phyloP scores from a whole-genome alignment of 2,329 filamentous ascomycete species.

The Elsinoe arachidis region DNA sequence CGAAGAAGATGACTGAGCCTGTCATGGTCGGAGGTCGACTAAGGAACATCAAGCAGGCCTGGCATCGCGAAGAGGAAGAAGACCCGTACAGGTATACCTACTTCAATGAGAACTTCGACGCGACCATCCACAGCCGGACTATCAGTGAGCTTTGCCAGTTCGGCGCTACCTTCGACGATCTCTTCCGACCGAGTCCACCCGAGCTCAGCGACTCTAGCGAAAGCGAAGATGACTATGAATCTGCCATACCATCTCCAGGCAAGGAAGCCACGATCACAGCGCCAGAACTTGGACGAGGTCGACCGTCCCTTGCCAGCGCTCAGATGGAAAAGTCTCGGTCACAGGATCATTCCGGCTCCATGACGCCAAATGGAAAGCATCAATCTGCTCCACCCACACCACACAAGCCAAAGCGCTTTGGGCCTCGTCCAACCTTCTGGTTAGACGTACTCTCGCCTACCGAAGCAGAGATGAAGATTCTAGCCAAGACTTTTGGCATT shows the following conservation, averaged over 20 bases:
- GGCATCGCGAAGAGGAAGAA: constrained; percentile 84
- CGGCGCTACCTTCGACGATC: constrained; percentile 71
- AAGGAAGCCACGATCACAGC: neutral
- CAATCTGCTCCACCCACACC: constrained; percentile 16
- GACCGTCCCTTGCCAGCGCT: constrained; percentile 3
- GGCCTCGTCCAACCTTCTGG: constrained; percentile 92
- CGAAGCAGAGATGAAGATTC: constrained; percentile 88
- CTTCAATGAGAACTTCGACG: constrained; percentile 95
- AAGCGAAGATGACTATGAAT: constrained; percentile 55
- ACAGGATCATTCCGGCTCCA: constrained; percentile 28
- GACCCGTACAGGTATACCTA: constrained; percentile 93
- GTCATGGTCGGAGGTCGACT: constrained; percentile 84
- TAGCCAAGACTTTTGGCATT: constrained; percentile 88
- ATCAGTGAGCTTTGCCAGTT: constrained; percentile 88
- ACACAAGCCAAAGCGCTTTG: constrained; percentile 38
- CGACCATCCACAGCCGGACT: constrained; percentile 90
- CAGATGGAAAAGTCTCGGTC: constrained; percentile 21
- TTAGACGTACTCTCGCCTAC: constrained; percentile 86
- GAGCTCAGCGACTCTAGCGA: constrained; percentile 63
- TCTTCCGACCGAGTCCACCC: constrained; percentile 83
- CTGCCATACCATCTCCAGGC: constrained; percentile 27
- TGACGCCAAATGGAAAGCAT: constrained; percentile 21
- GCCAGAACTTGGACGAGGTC: neutral
- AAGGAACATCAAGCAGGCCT: constrained; percentile 65
- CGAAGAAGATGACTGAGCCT: constrained; percentile 89